Evolutionary conservation across 305 asterid genomes (phyloP), one percentile per base, ranked within the genome.

Genomic region (Striga hermonthica): DNA sequence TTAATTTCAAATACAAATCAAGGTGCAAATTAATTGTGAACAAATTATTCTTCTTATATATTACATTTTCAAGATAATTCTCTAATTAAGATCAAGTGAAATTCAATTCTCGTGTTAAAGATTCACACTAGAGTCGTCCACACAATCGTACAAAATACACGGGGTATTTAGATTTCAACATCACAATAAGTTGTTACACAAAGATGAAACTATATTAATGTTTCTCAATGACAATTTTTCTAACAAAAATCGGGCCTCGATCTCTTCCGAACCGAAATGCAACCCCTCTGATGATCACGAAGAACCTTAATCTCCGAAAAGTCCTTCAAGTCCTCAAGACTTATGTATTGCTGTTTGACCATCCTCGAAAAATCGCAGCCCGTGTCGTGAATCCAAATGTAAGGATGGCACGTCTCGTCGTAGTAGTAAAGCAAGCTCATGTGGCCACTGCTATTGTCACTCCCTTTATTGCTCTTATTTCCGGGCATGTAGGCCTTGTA

Each of bases 371-470:
- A 89, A 47, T 89, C 86, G 52, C 90, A 79, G 0, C 82, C 86
- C 1, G 78, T 75, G 16, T 89, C 96, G 66, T 86, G 88, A 65
- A 91, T 82, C 98, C 96, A 91, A 12, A 91, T 80, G 44, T 89
- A 91, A 49, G 98, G 98, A 48, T 91, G 98, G 9, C 95, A 89
- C 0, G 96, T 82, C 68, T 89, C 95, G 65, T 91, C 95, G 67
- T 86, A 85, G 78, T 85, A 89, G 71, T 89, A 91, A 48, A 89
- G 66, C 76, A 89, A 72, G 38, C 81, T 89, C 82, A 67, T 84
- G 43, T 78, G 69, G 22, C 91, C 89, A n/a, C 81, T 83, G 0
- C 75, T 76, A 64, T 64, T 78, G 5, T 70, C 55, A 3, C 55
- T 4, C 57, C 35, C 35, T 12, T 55, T 56, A 36, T 7, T 55